Conservation (phyloP, 768 basidiomycete species). For the Lentinula lateritia region DNA sequence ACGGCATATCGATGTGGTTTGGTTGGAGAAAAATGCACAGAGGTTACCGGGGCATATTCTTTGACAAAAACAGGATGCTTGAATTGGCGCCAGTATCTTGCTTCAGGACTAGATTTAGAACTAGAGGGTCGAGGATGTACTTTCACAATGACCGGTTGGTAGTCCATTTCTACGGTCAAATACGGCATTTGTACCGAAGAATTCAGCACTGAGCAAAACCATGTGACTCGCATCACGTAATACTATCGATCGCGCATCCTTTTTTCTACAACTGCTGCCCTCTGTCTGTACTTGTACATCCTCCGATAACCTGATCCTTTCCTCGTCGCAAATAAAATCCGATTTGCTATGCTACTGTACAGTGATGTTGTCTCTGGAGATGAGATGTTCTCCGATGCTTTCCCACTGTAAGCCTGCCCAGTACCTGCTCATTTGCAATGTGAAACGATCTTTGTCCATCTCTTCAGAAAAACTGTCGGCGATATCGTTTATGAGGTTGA, state of each 20-base stretch:
- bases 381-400: conserved; percentile 95
- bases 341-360: conserved; percentile 65
- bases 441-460: conserved; percentile 4
- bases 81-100: conserved; percentile 83
- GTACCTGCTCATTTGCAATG: not conserved
- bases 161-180: conserved; percentile 46
- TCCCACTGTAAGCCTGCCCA: conserved; percentile 57
- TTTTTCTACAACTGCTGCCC: conserved; percentile 9
- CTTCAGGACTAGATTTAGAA: conserved; percentile 65
- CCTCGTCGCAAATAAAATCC: conserved; percentile 10
- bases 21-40: conserved; percentile 83
- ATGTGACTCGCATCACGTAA: not conserved
- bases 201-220: not conserved
- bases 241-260: conserved; percentile 22
- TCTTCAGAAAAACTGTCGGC: conserved; percentile 66
- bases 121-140: conserved; percentile 47
- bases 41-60: conserved; percentile 94
- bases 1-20: conserved; percentile 94
- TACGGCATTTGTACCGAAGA: not conserved
- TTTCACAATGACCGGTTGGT: conserved; percentile 71
- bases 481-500: conserved; percentile 85
- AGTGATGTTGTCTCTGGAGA: conserved; percentile 68
- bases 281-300: conserved; percentile 1
- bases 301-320: conserved; percentile 15
- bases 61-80: conserved; percentile 92